A percentile compares a stretch with the other conserved stretches of the same genome.
phyloP scores from a whole-genome alignment of 164 flowering plant genomes.

The Berberis thunbergii region DNA sequence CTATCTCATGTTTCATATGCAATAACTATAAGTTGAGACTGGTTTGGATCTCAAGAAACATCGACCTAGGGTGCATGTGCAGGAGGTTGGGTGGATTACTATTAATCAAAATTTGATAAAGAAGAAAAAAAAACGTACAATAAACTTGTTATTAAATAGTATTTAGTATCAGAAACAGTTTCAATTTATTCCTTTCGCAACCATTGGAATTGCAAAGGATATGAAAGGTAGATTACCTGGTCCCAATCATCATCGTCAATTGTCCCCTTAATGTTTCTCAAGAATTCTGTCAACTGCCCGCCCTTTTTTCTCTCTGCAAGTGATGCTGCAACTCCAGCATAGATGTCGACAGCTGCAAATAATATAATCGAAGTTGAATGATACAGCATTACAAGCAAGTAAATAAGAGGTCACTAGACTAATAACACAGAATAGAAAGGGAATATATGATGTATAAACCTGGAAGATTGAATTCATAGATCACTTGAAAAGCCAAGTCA shows the following conservation, averaged over 20 bases:
- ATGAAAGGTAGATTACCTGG: constrained; percentile 77
- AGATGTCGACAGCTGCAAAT: constrained; percentile 86
- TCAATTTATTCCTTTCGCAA: too few species aligned
- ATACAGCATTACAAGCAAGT: not conserved
- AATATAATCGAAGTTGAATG: constrained; percentile 3
- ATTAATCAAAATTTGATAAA: too few species aligned
- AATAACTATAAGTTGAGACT: too few species aligned
- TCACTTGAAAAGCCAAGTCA: constrained; percentile 88
- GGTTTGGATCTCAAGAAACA: too few species aligned
- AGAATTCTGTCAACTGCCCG: constrained; percentile 80
- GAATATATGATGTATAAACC: constrained; percentile 31
- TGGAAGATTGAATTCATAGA: constrained; percentile 82
- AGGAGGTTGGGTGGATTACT: too few species aligned
- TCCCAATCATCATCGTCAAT: constrained; percentile 95
- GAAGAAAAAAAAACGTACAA: too few species aligned
- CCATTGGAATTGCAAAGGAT: too few species aligned
- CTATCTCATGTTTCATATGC: too few species aligned
- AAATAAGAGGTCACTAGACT: not conserved
- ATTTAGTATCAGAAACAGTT: too few species aligned
- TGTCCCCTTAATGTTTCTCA: constrained; percentile 86
- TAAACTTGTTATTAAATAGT: too few species aligned
- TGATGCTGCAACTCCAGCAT: constrained; percentile 96
- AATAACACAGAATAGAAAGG: not conserved
- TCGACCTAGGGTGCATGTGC: too few species aligned
- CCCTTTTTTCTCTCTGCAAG: constrained; percentile 96